These are phyloP conservation scores for Perilla frutescens DNA, from an alignment of 257 asterid species.

Conservation along the genomic window DNA sequence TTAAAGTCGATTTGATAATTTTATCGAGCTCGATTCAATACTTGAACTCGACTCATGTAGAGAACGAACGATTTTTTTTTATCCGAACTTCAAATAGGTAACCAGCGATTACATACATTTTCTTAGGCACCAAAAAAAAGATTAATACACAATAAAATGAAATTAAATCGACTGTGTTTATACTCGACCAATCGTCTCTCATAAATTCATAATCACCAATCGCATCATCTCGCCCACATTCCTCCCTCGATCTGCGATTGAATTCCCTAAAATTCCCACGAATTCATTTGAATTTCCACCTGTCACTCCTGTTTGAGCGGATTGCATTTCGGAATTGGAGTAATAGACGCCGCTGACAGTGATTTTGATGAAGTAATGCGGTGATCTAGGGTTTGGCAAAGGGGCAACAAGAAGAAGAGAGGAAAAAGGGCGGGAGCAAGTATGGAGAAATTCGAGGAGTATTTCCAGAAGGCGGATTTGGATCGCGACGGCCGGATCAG, in stretches of 20 bases:
- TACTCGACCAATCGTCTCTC: conserved; percentile 16
- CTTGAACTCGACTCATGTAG: no score
- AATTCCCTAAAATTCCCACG: conserved; percentile 2
- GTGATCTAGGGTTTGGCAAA: conserved; percentile 37
- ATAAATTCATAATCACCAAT: conserved; percentile 18
- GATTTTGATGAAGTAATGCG: conserved; percentile 37
- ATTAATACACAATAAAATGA: background rate
- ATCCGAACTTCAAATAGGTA: no score
- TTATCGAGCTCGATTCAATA: no score
- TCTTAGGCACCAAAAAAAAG: background rate
- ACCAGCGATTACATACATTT: no score
- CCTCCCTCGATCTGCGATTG: conserved; percentile 29
- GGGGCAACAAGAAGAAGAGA: conserved; percentile 18
- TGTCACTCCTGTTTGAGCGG: conserved; percentile 19
- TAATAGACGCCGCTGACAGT: conserved; percentile 5
- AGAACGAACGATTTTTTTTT: no score
- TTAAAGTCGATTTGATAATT: no score
- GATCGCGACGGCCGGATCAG: conserved; percentile 95
- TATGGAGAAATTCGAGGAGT: conserved; percentile 85
- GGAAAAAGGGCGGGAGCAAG: conserved; percentile 53
- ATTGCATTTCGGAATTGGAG: conserved; percentile 17
- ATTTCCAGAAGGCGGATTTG: conserved; percentile 85
- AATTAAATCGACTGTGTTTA: conserved; percentile 21
- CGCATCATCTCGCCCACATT: conserved; percentile 15
- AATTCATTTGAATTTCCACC: background rate